Percentiles rank a stretch among this genome's conserved stretches.
phyloP scores from a whole-genome alignment of 1,284 basidiomycete species.

The Boletellus deceptivus region DNA sequence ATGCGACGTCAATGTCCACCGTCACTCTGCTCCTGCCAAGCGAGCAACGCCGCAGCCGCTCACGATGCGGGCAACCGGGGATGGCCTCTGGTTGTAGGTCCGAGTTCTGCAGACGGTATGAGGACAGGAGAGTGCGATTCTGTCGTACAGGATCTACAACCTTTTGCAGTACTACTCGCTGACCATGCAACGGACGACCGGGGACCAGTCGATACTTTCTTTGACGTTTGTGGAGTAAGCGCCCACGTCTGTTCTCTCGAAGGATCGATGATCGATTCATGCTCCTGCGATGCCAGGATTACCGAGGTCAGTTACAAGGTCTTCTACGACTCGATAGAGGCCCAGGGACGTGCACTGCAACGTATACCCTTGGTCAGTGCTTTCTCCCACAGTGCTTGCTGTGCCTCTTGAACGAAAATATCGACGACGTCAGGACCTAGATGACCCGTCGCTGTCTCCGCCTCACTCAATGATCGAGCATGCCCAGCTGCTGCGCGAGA shows the following conservation, averaged over 20 bases:
- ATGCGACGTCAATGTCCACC: no score
- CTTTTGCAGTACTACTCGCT: slow-evolving; percentile 92
- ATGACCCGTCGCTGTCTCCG: slow-evolving; percentile 75
- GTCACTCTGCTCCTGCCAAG: no score
- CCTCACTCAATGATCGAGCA: slow-evolving; percentile 81
- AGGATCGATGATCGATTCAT: background rate
- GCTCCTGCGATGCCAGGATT: slow-evolving; percentile 48
- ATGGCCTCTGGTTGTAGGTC: no score
- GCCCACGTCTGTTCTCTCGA: background rate
- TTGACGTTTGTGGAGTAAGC: slow-evolving; percentile 79
- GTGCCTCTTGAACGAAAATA: background rate
- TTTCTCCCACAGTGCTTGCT: background rate
- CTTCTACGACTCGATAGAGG: slow-evolving; percentile 84
- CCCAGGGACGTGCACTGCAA: slow-evolving; percentile 74
- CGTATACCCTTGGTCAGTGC: slow-evolving; percentile 67
- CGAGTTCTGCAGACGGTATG: slow-evolving; percentile 91
- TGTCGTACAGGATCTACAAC: slow-evolving; percentile 89
- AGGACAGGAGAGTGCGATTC: slow-evolving; percentile 90
- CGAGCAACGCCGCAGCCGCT: no score
- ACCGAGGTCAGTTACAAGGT: slow-evolving; percentile 77
- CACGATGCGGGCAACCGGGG: no score
- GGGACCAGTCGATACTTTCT: slow-evolving; percentile 74
- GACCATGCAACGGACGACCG: slow-evolving; percentile 92
- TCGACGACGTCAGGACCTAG: slow-evolving; percentile 53
- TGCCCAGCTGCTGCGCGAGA: slow-evolving; percentile 79